phyloP scores from a whole-genome alignment of 768 basidiomycete species.

The Sarcomyxa edulis region DNA sequence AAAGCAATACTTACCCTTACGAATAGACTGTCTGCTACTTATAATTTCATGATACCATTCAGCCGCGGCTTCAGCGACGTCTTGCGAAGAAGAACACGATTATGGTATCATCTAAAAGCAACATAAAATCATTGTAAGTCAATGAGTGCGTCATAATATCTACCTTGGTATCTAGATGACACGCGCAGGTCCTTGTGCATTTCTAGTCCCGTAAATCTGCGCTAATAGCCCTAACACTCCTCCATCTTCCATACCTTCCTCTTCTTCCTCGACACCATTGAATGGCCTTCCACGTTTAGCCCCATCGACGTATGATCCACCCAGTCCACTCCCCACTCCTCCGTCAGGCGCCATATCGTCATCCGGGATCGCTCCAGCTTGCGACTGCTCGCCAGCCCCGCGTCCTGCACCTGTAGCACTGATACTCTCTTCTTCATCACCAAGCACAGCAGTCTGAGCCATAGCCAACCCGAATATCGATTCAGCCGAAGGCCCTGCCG shows the following conservation, averaged over 20 bases:
- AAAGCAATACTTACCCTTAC: no score
- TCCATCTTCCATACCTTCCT: conserved; percentile 66
- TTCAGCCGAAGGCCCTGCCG: conserved; percentile 27
- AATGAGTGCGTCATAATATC: no score
- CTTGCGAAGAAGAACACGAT: no score
- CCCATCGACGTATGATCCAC: conserved; percentile 58
- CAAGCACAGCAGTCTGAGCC: conserved; percentile 69
- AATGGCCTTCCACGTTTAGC: conserved; percentile 37
- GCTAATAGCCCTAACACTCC: conserved; percentile 83
- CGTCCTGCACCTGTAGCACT: conserved; percentile 3
- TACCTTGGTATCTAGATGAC: conserved; percentile 27
- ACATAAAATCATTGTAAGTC: no score
- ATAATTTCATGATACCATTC: no score
- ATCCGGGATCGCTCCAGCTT: conserved; percentile 23
- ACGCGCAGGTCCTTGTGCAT: conserved; percentile 46
- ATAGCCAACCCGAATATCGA: conserved; percentile 47
- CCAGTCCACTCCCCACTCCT: conserved; percentile 48
- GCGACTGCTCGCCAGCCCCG: conserved; percentile 5
- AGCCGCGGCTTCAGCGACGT: no score
- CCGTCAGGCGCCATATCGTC: conserved; percentile 48
- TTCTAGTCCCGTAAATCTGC: conserved; percentile 74
- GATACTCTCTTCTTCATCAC: conserved; percentile 68
- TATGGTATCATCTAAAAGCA: no score
- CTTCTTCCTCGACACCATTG: conserved; percentile 53
- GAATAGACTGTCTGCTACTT: no score